Percentiles rank a stretch among this genome's conserved stretches.
These are phyloP conservation scores for Angomonas ambiguus DNA, from an alignment of 208 protist species.

Conservation along the genomic window DNA sequence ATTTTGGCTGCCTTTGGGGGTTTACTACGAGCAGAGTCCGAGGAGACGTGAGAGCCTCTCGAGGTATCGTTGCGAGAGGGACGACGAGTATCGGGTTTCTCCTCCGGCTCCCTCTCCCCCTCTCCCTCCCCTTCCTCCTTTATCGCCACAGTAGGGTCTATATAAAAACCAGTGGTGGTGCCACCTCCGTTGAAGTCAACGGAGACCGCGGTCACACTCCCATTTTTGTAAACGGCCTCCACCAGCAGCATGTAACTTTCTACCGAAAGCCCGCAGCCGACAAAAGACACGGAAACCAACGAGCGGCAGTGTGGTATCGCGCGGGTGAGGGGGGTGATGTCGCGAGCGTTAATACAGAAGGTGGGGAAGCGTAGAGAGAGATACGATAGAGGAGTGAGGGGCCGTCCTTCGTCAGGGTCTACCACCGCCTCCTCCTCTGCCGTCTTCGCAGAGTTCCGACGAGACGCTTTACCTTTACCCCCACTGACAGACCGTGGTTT, in stretches of 20 bases:
- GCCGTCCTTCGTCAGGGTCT: neutral
- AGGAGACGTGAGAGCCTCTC: too few relatives aligned
- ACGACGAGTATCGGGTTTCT: too few relatives aligned
- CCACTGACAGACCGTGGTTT: too few relatives aligned
- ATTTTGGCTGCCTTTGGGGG: neutral
- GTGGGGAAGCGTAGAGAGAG: constrained; percentile 62
- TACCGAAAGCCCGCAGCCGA: constrained; percentile 71
- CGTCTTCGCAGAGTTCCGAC: too few relatives aligned
- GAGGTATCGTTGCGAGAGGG: too few relatives aligned
- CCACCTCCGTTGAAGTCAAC: constrained; percentile 82
- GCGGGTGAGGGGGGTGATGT: constrained; percentile 75
- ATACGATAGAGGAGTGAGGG: constrained; percentile 25
- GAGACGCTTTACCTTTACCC: too few relatives aligned
- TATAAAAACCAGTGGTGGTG: constrained; percentile 18
- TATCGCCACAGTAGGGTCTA: neutral
- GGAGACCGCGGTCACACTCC: constrained; percentile 41
- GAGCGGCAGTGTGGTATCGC: constrained; percentile 81
- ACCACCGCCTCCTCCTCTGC: neutral
- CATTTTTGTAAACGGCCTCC: constrained; percentile 79
- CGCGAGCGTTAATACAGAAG: constrained; percentile 83
- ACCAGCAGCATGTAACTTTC: constrained; percentile 80
- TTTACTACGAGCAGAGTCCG: too few relatives aligned
- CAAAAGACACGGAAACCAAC: constrained; percentile 70
- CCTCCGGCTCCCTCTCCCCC: too few relatives aligned
- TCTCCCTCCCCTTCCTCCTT: neutral